These are phyloP conservation scores for Setaria italica DNA, from an alignment of 202 grass and related monocot genomes.

Conservation along the genomic window DNA sequence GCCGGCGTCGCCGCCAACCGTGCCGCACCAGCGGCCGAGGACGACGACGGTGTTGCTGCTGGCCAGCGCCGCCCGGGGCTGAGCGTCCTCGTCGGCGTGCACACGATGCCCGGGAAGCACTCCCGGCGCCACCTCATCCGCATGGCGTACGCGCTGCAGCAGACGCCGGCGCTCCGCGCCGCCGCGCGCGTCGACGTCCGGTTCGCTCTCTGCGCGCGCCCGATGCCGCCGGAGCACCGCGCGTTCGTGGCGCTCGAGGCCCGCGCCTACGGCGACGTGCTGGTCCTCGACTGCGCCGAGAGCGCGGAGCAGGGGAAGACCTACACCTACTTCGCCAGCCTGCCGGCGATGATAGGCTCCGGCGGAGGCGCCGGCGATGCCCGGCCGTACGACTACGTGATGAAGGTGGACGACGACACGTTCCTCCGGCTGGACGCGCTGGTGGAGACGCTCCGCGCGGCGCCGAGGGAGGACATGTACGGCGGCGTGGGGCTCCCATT, in stretches of 20 bases:
- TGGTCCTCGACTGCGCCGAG: constrained; percentile 69
- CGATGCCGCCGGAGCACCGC: constrained; percentile 52
- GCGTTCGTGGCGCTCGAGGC: constrained; percentile 70
- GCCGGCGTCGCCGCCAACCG: neutral
- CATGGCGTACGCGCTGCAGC: constrained; percentile 74
- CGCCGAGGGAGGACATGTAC: constrained; percentile 62
- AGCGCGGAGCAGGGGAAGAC: constrained; percentile 59
- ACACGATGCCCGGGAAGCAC: constrained; percentile 67
- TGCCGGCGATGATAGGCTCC: constrained; percentile 51
- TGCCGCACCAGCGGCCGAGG: neutral
- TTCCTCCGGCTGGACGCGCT: constrained; percentile 65
- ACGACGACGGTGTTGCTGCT: neutral
- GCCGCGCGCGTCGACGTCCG: constrained; percentile 65
- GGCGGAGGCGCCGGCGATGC: neutral
- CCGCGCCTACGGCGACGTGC: constrained; percentile 63
- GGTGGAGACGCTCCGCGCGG: constrained; percentile 45
- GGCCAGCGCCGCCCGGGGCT: neutral
- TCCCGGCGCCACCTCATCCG: constrained; percentile 71
- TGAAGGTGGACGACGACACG: constrained; percentile 80
- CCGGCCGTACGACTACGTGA: constrained; percentile 68
- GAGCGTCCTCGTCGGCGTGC: constrained; percentile 69
- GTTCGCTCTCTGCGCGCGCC: constrained; percentile 73
- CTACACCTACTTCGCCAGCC: constrained; percentile 62
- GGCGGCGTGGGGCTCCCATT: constrained; percentile 68
- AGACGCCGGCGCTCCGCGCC: constrained; percentile 30